Conservation (phyloP, 306 rosid genomes). For the Rosa lucieae region DNA sequence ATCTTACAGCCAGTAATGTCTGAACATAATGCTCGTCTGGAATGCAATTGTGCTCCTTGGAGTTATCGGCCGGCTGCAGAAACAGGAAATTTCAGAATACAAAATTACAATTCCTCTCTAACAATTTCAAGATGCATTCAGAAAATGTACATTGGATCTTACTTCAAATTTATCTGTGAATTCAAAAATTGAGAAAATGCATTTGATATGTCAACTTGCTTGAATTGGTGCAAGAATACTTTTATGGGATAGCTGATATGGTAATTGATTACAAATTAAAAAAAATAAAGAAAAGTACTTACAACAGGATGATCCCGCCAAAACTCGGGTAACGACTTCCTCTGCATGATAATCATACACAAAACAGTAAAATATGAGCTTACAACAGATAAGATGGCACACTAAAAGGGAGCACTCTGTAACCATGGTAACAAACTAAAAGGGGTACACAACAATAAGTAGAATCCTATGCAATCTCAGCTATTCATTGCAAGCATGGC, state of each 20-base stretch:
- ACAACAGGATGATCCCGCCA: slow-evolving; percentile 92
- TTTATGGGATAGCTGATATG: background rate
- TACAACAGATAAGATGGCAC: slow-evolving; percentile 6
- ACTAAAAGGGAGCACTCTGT: too few species aligned
- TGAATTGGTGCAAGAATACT: background rate
- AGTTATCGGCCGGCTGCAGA: slow-evolving; percentile 78
- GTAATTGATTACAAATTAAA: background rate
- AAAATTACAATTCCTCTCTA: slow-evolving; percentile 12
- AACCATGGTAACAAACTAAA: background rate
- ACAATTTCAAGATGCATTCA: background rate
- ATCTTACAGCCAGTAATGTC: slow-evolving; percentile 86
- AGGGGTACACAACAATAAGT: background rate
- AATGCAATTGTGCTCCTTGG: slow-evolving; percentile 90
- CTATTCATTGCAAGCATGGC: background rate
- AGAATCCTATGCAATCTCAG: background rate
- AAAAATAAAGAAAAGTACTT: slow-evolving; percentile 40
- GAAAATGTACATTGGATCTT: background rate
- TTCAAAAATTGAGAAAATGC: slow-evolving; percentile 1
- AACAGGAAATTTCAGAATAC: slow-evolving; percentile 23
- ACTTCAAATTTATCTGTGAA: background rate
- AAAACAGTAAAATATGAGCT: slow-evolving; percentile 30
- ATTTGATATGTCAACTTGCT: background rate
- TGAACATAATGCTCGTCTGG: slow-evolving; percentile 98
- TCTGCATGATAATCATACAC: slow-evolving; percentile 55
- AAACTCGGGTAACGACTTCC: slow-evolving; percentile 91